These are phyloP conservation scores for Bipolaris sorokiniana DNA, from an alignment of 2,329 filamentous ascomycete species.

Conservation along the genomic window DNA sequence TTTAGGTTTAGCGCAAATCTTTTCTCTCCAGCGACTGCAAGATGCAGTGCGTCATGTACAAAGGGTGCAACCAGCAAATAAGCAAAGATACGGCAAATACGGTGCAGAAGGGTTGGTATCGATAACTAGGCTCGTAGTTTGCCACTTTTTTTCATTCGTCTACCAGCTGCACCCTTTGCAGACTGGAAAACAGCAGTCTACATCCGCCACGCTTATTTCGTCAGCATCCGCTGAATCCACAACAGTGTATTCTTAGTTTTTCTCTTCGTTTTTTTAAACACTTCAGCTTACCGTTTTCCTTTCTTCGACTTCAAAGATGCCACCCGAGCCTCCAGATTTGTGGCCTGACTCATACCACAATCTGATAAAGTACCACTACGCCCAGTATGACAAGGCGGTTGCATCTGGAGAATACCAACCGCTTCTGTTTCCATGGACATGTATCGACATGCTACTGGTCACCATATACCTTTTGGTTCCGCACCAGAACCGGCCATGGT, in stretches of 20 bases:
- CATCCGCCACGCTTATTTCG: conserved; percentile 19
- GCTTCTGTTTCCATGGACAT: conserved; percentile 54
- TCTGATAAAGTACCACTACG: conserved; percentile 45
- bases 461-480: conserved; percentile 60
- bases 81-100: too few relatives aligned
- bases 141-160: too few relatives aligned
- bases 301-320: conserved; percentile 15
- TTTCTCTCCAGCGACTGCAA: conserved; percentile 26
- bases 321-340: conserved; percentile 20
- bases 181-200: conserved; percentile 6
- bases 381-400: conserved; percentile 50
- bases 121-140: too few relatives aligned
- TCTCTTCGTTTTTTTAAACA: conserved; percentile 3
- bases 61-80: too few relatives aligned
- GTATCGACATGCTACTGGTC: conserved; percentile 49
- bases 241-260: background rate
- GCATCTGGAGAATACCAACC: conserved; percentile 50
- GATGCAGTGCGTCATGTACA: conserved; percentile 39
- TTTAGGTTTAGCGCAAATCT: conserved; percentile 21
- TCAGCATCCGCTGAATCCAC: conserved; percentile 12
- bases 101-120: too few relatives aligned
- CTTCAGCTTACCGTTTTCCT: conserved; percentile 3
- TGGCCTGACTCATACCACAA: conserved; percentile 47
- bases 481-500: conserved; percentile 49
- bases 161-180: too few relatives aligned